phyloP scores from a whole-genome alignment of 2,329 filamentous ascomycete species.

The Aureobasidium sp. region DNA sequence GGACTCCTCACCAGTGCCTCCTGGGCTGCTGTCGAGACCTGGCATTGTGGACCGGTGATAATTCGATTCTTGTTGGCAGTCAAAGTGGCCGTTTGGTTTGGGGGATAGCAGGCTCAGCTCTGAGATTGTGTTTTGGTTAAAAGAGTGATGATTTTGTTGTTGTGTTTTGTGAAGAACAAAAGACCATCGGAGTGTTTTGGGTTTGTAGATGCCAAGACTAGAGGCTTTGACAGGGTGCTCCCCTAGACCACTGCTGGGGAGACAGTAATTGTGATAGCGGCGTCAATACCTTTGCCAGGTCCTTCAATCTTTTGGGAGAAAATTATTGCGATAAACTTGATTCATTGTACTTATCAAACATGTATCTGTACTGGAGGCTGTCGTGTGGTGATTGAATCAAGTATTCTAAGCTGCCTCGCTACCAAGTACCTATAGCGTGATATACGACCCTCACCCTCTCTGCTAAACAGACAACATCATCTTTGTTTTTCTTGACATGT shows the following conservation, averaged over 20 bases:
- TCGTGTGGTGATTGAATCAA: neutral
- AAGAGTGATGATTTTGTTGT: neutral
- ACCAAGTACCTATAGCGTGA: too few relatives aligned
- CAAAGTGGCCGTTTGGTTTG: neutral
- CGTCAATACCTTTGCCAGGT: neutral
- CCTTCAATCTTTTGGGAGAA: neutral
- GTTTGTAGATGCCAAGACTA: neutral
- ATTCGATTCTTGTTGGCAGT: neutral
- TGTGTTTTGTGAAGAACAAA: neutral
- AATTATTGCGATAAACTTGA: too few relatives aligned
- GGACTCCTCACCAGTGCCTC: conserved; percentile 21
- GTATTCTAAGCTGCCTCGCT: neutral
- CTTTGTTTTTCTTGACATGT: too few relatives aligned
- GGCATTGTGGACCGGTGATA: neutral
- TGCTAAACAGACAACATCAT: neutral
- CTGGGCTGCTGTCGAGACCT: conserved; percentile 7
- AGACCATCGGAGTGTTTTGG: neutral
- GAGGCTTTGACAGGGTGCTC: neutral
- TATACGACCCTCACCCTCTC: neutral
- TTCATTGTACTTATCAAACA: too few relatives aligned
- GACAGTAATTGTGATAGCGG: neutral
- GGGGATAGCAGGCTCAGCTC: neutral
- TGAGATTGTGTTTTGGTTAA: neutral
- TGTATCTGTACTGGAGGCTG: neutral
- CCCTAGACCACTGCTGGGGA: neutral